phyloP scores from a whole-genome alignment of 805 yeast genomes.

The Hanseniaspora nectarophila region DNA sequence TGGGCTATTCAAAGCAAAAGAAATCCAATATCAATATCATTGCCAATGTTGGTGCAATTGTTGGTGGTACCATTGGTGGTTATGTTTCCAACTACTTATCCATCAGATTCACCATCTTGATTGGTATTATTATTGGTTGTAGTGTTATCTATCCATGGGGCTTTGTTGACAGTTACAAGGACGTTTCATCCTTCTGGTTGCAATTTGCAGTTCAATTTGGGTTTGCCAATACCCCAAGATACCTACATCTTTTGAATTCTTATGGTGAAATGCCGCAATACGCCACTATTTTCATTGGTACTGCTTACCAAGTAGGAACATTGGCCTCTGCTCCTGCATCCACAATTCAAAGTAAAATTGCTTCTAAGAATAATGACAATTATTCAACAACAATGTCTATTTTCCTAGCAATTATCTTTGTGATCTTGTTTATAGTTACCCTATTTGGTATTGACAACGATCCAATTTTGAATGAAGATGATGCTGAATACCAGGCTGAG shows the following conservation, averaged over 20 bases:
- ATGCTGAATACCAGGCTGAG: neutral
- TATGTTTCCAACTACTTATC: conserved; percentile 53
- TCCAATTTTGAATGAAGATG: conserved; percentile 9
- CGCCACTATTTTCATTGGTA: conserved; percentile 52
- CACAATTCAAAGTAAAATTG: conserved; percentile 56
- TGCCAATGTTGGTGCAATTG: conserved; percentile 54
- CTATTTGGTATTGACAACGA: conserved; percentile 51
- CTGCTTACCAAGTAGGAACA: conserved; percentile 57
- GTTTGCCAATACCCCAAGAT: conserved; percentile 57
- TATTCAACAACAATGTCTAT: conserved; percentile 56
- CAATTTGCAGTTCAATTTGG: conserved; percentile 59
- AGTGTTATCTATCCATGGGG: conserved; percentile 57
- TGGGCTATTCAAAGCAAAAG: conserved; percentile 34
- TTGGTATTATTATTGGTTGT: conserved; percentile 46
- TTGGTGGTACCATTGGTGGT: conserved; percentile 52
- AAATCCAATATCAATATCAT: conserved; percentile 51
- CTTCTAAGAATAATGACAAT: conserved; percentile 35
- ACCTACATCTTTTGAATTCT: conserved; percentile 49
- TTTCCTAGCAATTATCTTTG: conserved; percentile 53
- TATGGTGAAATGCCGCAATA: conserved; percentile 34
- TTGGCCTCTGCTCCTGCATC: conserved; percentile 55
- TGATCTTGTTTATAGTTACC: conserved; percentile 37
- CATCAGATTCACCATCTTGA: conserved; percentile 52
- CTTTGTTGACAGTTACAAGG: conserved; percentile 33
- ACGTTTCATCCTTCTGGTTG: conserved; percentile 50